Evolutionary conservation across 2,329 filamentous ascomycete species (phyloP), one percentile per base, ranked within the genome.

Genomic region (Colletotrichum musicola): DNA sequence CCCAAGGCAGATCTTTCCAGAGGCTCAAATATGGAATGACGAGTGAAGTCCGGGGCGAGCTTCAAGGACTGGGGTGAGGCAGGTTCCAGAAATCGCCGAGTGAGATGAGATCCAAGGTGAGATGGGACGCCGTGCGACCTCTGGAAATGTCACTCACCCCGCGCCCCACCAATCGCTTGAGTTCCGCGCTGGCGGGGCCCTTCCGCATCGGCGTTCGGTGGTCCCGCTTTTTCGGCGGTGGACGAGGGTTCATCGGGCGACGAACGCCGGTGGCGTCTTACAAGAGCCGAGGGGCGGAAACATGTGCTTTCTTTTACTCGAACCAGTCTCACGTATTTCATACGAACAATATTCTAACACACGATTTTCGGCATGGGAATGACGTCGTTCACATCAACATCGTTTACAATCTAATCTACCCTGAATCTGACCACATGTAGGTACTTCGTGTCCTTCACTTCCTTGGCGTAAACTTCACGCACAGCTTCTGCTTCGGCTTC

Each of bases 401-500:
- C 30, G 10, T 10, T 42, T 44, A 13, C 59, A 46, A 20, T 38
- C 18, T 56, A 14, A 13, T 64, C 25, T 58, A 42, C 16, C n/a
- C 55, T 2, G 6, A 42, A 14, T 16, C 1, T 13, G 10, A 30
- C 40, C 40, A 55, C n/a, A 4, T 25, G 22, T 25, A 25, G 22
- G 22, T 4, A 16, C 2, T 6, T 10, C 30, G 6, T 25, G 30
- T 62, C 30, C 38, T 27, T 55, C 49, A 66, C 14, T 42, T 51
- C 50, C 73, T 61, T 13, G 62, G 59, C 12, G 63, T 76, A 49
- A 83, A 81, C 62, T 78, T 81, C 6, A 85, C 58, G 27, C 76
- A 77, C 6, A 79, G 71, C 1, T 73, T 73, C 27, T 74, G 64
- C 16, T 74, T 74, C 0, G 83, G 83, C 73, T 82, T 84, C 20